Evolutionary conservation across 1,284 basidiomycete genomes (phyloP).

Genomic region (Sparassis latifolia): DNA sequence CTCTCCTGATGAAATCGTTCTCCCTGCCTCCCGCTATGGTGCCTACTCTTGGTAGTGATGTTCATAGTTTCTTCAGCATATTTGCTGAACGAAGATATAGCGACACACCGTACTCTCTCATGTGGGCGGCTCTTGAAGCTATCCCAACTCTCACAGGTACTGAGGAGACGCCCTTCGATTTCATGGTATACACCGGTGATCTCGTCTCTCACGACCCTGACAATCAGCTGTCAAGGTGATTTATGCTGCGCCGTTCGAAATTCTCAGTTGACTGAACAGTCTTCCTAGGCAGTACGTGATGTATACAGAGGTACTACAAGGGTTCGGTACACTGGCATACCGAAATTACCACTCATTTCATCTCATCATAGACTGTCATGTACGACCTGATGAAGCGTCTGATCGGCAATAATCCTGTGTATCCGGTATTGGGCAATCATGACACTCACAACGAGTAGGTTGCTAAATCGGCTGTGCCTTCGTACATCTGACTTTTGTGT

Average conservation of each 20-base stretch:
- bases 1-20: conserved; percentile 43
- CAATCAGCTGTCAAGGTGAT: conserved; percentile 54
- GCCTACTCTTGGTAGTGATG: conserved; percentile 48
- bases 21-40: conserved; percentile 67
- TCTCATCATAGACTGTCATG: conserved; percentile 41
- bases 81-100: conserved; percentile 27
- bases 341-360: too few species aligned
- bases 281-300: conserved; percentile 21
- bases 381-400: conserved; percentile 60
- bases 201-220: conserved; percentile 67
- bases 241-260: too few species aligned
- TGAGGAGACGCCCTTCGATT: conserved; percentile 52
- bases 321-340: too few species aligned
- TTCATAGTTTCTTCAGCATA: too few species aligned
- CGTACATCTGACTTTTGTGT: neutral
- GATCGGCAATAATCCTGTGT: conserved; percentile 56
- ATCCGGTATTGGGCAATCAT: conserved; percentile 72
- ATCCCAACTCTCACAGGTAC: conserved; percentile 67
- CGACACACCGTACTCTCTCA: conserved; percentile 65
- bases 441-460: conserved; percentile 59
- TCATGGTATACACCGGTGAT: conserved; percentile 72
- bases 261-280: too few species aligned
- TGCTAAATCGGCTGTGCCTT: conserved; percentile 2
- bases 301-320: conserved; percentile 47
- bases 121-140: conserved; percentile 54